Conservation (phyloP, 2,329 filamentous ascomycete genomes). For the Tolypocladium album region DNA sequence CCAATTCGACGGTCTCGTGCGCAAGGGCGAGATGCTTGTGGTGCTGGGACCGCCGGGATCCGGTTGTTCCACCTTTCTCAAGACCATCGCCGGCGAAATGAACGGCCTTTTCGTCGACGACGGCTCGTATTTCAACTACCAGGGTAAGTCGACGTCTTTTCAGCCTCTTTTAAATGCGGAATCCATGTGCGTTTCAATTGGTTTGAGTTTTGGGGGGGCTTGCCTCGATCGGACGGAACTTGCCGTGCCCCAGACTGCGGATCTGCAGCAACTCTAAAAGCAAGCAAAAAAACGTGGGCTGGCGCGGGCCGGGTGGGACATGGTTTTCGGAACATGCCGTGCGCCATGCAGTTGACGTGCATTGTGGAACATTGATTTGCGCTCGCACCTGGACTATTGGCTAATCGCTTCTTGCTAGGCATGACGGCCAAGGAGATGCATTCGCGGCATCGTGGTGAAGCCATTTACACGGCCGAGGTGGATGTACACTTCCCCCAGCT, state of each 20-base stretch:
- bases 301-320: conserved; percentile 2
- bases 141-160: conserved; percentile 35
- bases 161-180: neutral
- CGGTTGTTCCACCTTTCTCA: conserved; percentile 78
- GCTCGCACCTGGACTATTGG: neutral
- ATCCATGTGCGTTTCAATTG: neutral
- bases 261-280: neutral
- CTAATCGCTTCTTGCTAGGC: conserved; percentile 25
- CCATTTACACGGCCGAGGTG: conserved; percentile 77
- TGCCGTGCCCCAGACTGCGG: conserved; percentile 1
- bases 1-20: conserved; percentile 56
- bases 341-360: neutral
- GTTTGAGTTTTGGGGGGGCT: neutral
- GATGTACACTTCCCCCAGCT: conserved; percentile 74
- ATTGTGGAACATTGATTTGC: conserved; percentile 1
- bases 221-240: conserved; percentile 1
- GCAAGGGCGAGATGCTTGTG: conserved; percentile 64
- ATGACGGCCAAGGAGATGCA: conserved; percentile 66
- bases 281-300: neutral
- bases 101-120: conserved; percentile 67
- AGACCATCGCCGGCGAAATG: conserved; percentile 74
- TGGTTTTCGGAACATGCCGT: conserved; percentile 3
- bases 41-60: conserved; percentile 61
- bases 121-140: conserved; percentile 69
- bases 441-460: conserved; percentile 68